Percentiles rank a stretch among this genome's conserved stretches.
Conservation (phyloP, 257 asterid species). For the Phtheirospermum japonicum region DNA sequence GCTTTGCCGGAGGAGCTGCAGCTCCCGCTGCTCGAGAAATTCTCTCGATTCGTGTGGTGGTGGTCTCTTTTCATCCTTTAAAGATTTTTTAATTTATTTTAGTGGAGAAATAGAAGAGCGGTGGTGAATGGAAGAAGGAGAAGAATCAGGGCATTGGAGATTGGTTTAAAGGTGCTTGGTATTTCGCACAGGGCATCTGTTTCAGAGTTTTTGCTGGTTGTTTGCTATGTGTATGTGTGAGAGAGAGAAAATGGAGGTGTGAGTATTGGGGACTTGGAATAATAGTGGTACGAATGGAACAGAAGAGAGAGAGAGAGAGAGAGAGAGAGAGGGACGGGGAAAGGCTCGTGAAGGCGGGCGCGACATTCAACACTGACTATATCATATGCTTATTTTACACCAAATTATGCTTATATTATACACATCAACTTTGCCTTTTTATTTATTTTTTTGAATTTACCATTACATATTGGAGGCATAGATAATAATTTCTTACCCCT, state of each 20-base stretch:
- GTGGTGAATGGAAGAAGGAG: constrained; percentile 11
- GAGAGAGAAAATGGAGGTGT: constrained; percentile 12
- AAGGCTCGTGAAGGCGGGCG: constrained; percentile 45
- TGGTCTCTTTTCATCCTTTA: constrained; percentile 29
- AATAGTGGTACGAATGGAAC: constrained; percentile 31
- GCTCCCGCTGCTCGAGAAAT: constrained; percentile 36
- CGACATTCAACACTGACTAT: constrained; percentile 32
- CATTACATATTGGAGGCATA: too few relatives aligned
- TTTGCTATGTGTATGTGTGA: constrained; percentile 17
- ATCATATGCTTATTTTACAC: not conserved
- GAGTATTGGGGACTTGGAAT: constrained; percentile 31
- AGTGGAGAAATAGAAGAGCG: too few relatives aligned
- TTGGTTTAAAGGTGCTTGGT: constrained; percentile 26
- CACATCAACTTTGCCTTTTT: not conserved
- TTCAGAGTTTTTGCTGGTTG: constrained; percentile 31
- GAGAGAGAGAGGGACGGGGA: constrained; percentile 22
- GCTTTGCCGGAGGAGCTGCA: constrained; percentile 31
- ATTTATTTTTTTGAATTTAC: too few relatives aligned
- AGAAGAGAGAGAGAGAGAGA: too few relatives aligned
- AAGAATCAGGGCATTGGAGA: constrained; percentile 34
- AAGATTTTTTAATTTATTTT: not conserved
- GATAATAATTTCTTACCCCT: constrained; percentile 22
- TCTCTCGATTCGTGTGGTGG: constrained; percentile 18
- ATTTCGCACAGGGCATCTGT: too few relatives aligned
- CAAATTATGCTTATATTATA: too few relatives aligned